Base-by-base conservation (phyloP, 106 monocot species). In the Dendrobium catenatum region DNA sequence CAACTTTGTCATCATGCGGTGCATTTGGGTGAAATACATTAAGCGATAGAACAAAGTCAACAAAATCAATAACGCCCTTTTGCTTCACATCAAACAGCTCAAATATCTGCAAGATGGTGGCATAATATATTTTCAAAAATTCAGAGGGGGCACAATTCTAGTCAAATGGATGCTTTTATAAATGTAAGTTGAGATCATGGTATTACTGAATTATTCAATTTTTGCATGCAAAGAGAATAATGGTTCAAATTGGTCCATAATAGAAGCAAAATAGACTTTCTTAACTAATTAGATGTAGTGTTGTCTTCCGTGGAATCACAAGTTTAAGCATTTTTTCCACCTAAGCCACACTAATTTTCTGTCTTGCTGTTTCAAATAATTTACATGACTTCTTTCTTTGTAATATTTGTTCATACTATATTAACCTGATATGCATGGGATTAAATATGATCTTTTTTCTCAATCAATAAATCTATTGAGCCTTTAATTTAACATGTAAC, bases 41-140 rank as follows among this genome's bases (percentile, higher is more conserved):
- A 61, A 97, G 90, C 51, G 88, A 82, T 22, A 87, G 88, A 83
- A 94, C 96, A 89, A 97, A 97, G 77, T 97, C 96, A 58, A 89
- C 90, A 90, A 97, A 97, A 86, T 97, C 96, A 88, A 97, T 87
- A 66, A 87, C 82, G 7, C 96, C 94, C 54, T 83, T 94, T 82
- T 94, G 90, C 78, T 97, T 92, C 44, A 90, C 92, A 83, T 97
- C 96, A 88, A 97, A 97, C 79, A 97, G 81, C 85, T 94, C 90
- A 89, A 97, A 97, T 20, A 97, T 90, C 94, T 97, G 89, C 82
- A 84, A 40, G 44, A 33, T 64, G 6, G 17, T 29, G 29, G 17
- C 8, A 37, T 72, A 41, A 72, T 41, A 40, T 22, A 72, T 16
- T 40, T 72, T 26, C n/a, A 26, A 22, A 26, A 3, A 68, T 72